phyloP scores from a whole-genome alignment of 768 basidiomycete species.

The Cantharellus anzutake region DNA sequence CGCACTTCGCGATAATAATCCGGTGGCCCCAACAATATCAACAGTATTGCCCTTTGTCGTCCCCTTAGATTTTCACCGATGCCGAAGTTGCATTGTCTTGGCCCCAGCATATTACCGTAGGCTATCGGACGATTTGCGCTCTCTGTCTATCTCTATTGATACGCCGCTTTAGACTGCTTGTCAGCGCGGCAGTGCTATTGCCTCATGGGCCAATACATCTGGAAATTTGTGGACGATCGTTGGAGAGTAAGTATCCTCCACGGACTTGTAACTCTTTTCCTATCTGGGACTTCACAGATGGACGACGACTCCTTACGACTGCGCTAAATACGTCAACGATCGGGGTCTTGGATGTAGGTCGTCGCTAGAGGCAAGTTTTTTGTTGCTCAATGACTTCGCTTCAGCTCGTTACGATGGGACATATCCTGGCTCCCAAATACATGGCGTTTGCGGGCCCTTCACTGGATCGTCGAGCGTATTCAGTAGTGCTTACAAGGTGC shows the following conservation, averaged over 20 bases:
- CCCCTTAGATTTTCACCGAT: conserved; percentile 37
- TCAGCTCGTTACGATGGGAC: conserved; percentile 44
- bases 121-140: conserved; percentile 7
- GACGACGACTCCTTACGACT: conserved; percentile 30
- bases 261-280: conserved; percentile 15
- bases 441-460: conserved; percentile 55
- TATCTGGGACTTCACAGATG: not conserved
- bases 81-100: conserved; percentile 32
- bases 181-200: conserved; percentile 24
- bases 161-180: conserved; percentile 26
- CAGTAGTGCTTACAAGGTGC: conserved; percentile 36
- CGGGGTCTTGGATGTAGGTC: conserved; percentile 34
- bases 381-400: not conserved
- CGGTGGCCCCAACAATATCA: not conserved
- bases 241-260: conserved; percentile 68
- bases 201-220: conserved; percentile 27
- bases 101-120: conserved; percentile 36
- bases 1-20: too few species aligned
- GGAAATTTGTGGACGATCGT: conserved; percentile 62
- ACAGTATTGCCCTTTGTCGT: not conserved
- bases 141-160: not conserved
- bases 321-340: conserved; percentile 65
- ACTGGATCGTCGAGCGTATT: conserved; percentile 44
- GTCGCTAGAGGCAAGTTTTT: not conserved
- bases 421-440: conserved; percentile 37